phyloP scores from a whole-genome alignment of 2,329 filamentous ascomycete species.

The Monosporascus sp. region DNA sequence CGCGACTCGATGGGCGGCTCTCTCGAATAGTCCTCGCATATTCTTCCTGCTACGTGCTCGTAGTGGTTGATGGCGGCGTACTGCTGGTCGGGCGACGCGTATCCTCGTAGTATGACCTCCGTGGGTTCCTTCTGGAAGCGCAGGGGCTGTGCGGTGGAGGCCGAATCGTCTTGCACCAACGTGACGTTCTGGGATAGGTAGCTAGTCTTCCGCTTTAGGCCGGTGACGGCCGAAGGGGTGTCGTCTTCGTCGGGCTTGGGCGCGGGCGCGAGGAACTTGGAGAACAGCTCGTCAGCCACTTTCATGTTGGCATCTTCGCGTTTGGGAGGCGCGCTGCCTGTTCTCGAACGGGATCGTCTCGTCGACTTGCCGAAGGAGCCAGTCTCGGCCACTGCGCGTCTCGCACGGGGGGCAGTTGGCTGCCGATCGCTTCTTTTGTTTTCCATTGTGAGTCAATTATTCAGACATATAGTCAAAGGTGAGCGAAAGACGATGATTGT shows the following conservation, averaged over 20 bases:
- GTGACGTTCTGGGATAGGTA: slow-evolving; percentile 29
- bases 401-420: slow-evolving; percentile 41
- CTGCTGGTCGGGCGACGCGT: slow-evolving; percentile 58
- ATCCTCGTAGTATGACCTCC: slow-evolving; percentile 83
- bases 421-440: slow-evolving; percentile 47
- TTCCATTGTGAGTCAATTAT: slow-evolving; percentile 8
- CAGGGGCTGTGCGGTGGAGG: slow-evolving; percentile 19
- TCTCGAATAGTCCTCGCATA: slow-evolving; percentile 91
- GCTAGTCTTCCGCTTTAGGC: slow-evolving; percentile 31
- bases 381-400: slow-evolving; percentile 53
- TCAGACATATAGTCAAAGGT: not conserved
- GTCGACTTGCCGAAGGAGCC: slow-evolving; percentile 66
- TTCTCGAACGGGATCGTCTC: slow-evolving; percentile 57
- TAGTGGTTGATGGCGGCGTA: slow-evolving; percentile 89
- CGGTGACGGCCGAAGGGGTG: slow-evolving; percentile 6
- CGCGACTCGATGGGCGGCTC: slow-evolving; percentile 68
- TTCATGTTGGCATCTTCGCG: slow-evolving; percentile 59
- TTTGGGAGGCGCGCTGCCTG: slow-evolving; percentile 49
- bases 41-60: slow-evolving; percentile 77
- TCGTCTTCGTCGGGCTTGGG: slow-evolving; percentile 21
- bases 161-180: slow-evolving; percentile 31
- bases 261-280: slow-evolving; percentile 48
- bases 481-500: not conserved
- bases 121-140: slow-evolving; percentile 41
- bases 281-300: slow-evolving; percentile 58